Evolutionary conservation across 2,329 filamentous ascomycete genomes (phyloP), one percentile per base, ranked within the genome.

Genomic region (Chrysosporium keratinophilum): DNA sequence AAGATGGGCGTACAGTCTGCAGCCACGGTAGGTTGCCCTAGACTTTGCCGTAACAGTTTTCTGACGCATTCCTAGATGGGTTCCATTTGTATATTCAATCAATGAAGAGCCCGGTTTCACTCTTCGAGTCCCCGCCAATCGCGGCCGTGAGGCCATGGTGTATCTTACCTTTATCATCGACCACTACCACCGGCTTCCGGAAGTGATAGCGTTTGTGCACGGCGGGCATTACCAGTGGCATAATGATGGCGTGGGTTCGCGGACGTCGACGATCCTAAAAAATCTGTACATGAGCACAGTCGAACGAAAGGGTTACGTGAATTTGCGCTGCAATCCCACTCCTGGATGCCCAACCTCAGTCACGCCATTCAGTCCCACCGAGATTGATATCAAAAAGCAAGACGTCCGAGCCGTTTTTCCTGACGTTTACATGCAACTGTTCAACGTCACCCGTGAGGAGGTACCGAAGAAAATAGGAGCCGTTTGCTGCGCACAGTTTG

Each of bases 401-500:
- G 66, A 70, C 15, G 69, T 76, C 1, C 75, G 76, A 55, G 75
- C 75, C 1, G 72, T 74, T 56, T 78, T 75, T 56, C 72, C 72
- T 42, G 64, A 67, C 23, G 75, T 73, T 0, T 79, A 77, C 57
- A 67, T 71, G 62, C 67, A 71, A n/a, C 59, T 80, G 2, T 78
- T 80, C 55, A 70, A 70, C 0, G 65, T 63, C 0, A 60, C 51
- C 1, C 60, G 66, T 5, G 40, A 44, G 10, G 19, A 56, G 1
- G 62, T 72, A 0, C 77, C 77, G 0, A 60, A 69, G 11, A 62
- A 63, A 15, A 72, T 80, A 3, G 76, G 74, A 1, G 73, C 74
- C 1, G 73, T 72, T 23, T 80, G 78, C 59, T 80, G 78, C 57
- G 76, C 77, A 3, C 78, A 80, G 56, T 79, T 80, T 59, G 77